A percentile compares a stretch with the other conserved stretches of the same genome.
Evolutionary conservation across 148 eudicot genomes (phyloP).

Genomic region (Arbutus unedo): DNA sequence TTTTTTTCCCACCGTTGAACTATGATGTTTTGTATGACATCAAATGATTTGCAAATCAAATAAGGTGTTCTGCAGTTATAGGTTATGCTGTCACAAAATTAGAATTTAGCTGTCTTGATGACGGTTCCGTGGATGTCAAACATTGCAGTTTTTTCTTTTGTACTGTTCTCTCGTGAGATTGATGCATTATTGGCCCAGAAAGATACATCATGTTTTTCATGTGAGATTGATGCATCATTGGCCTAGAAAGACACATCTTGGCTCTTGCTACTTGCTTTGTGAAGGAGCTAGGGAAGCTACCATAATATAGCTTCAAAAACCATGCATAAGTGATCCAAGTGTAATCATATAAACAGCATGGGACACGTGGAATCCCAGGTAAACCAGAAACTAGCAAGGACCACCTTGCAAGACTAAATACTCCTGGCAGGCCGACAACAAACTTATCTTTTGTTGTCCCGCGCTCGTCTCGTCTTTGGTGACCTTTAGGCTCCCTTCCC

Average conservation of each 20-base stretch:
- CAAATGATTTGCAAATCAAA: not conserved
- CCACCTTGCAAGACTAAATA: no score
- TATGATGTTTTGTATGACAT: not conserved
- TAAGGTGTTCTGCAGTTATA: not conserved
- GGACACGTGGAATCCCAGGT: no score
- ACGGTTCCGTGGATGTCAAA: not conserved
- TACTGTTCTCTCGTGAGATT: not conserved
- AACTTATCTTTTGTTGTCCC: no score
- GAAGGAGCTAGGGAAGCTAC: no score
- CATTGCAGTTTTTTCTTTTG: not conserved
- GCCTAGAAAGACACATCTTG: not conserved
- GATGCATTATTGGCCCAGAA: not conserved
- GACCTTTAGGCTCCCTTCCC: no score
- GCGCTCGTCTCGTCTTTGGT: no score
- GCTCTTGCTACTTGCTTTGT: no score
- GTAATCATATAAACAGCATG: no score
- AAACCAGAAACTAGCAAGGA: no score
- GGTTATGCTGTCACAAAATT: not conserved
- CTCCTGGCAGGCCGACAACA: no score
- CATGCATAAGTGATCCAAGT: no score
- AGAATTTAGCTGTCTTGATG: not conserved
- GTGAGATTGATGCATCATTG: slow-evolving; percentile 5
- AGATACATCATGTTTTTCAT: not conserved
- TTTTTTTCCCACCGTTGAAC: not conserved
- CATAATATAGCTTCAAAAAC: no score